Evolutionary conservation across 768 basidiomycete genomes (phyloP).

Genomic region (Leccinellum albellum): DNA sequence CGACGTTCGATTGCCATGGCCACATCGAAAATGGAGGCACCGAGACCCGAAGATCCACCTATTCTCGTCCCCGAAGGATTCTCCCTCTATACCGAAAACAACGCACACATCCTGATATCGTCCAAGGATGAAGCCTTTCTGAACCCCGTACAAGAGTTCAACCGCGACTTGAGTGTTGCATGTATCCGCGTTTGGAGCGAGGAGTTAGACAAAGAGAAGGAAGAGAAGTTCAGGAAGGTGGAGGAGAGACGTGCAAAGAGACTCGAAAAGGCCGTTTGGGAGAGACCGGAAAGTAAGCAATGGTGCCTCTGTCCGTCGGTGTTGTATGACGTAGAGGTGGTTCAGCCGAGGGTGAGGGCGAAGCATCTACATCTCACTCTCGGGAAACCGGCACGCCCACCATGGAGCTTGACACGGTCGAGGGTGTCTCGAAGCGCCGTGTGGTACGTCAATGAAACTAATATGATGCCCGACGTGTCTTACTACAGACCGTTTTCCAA

Average conservation of each 20-base stretch:
- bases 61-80: slow-evolving; percentile 66
- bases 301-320: background rate
- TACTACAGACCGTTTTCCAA: background rate
- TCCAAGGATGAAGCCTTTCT: slow-evolving; percentile 80
- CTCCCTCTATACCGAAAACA: slow-evolving; percentile 78
- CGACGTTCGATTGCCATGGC: slow-evolving; percentile 8
- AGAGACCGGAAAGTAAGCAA: slow-evolving; percentile 44
- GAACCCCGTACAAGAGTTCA: slow-evolving; percentile 98
- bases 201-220: slow-evolving; percentile 57
- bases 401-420: background rate
- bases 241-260: slow-evolving; percentile 47
- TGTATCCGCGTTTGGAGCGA: slow-evolving; percentile 90
- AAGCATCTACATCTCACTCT: background rate
- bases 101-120: slow-evolving; percentile 71
- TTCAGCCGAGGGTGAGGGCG: slow-evolving; percentile 1
- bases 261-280: slow-evolving; percentile 34
- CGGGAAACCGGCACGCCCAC: background rate
- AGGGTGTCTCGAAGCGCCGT: slow-evolving; percentile 13
- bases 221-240: slow-evolving; percentile 52
- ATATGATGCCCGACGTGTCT: background rate
- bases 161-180: slow-evolving; percentile 89
- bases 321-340: background rate
- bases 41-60: slow-evolving; percentile 10
- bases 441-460: slow-evolving; percentile 17
- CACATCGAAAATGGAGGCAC: background rate